Conservation (phyloP, 2,329 filamentous ascomycete genomes). For the Sarocladiaceae sp. region DNA sequence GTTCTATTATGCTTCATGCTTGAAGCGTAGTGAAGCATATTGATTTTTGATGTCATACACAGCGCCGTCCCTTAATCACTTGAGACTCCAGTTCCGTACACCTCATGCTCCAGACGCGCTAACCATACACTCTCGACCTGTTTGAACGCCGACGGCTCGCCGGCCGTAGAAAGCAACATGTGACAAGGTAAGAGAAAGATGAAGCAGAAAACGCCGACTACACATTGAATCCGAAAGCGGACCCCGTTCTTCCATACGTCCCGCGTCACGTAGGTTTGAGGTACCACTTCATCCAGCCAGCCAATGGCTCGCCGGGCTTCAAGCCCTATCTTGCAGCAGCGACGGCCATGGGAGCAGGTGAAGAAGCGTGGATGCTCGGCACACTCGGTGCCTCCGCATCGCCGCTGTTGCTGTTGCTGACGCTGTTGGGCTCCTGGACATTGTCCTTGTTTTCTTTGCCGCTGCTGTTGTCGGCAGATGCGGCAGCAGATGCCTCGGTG, state of each 20-base stretch:
- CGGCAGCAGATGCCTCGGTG: conserved; percentile 38
- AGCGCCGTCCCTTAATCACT: conserved; percentile 1
- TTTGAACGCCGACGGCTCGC: background rate
- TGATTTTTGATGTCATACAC: background rate
- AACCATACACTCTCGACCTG: background rate
- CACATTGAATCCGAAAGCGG: too few relatives aligned
- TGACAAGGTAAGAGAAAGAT: background rate
- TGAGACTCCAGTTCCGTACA: conserved; percentile 1
- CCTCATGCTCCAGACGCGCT: background rate
- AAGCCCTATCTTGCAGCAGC: conserved; percentile 33
- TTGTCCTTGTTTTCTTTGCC: conserved; percentile 63
- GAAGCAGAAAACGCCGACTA: background rate
- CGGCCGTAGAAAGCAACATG: background rate
- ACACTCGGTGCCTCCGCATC: conserved; percentile 49
- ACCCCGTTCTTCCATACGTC: too few relatives aligned
- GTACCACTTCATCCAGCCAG: too few relatives aligned
- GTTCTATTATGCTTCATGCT: conserved; percentile 7
- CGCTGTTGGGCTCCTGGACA: conserved; percentile 36
- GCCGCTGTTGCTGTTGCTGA: conserved; percentile 35
- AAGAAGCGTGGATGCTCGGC: conserved; percentile 44
- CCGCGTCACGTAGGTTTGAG: too few relatives aligned
- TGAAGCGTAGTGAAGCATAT: background rate
- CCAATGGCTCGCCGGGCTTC: too few relatives aligned
- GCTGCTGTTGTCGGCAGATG: conserved; percentile 44
- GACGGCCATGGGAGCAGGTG: conserved; percentile 44